Evolutionary conservation across 2,329 filamentous ascomycete genomes (phyloP).

Genomic region (Podosphaera fusca): DNA sequence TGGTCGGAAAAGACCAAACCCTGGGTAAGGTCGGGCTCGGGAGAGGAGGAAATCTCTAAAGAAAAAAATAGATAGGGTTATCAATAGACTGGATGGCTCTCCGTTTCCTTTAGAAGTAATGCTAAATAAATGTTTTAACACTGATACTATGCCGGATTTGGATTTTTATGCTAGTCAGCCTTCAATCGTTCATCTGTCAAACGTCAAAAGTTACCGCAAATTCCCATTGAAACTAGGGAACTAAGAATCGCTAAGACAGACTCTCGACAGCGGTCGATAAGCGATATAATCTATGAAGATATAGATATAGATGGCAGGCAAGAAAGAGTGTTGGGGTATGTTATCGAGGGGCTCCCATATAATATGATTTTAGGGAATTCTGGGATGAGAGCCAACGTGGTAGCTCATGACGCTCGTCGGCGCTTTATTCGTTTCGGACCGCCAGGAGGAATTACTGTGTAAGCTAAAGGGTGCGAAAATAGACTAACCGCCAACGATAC

Average conservation of each 20-base stretch:
- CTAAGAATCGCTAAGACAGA: too few relatives aligned
- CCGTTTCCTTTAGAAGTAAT: not conserved
- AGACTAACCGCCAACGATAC: not conserved
- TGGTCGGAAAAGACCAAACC: not conserved
- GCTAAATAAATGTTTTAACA: not conserved
- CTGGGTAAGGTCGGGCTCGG: not conserved
- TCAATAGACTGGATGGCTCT: too few relatives aligned
- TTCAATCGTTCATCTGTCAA: not conserved
- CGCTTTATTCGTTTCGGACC: too few relatives aligned
- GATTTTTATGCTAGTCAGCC: not conserved
- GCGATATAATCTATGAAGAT: not conserved
- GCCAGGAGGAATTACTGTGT: too few relatives aligned
- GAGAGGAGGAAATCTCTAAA: not conserved
- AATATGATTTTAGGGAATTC: not conserved
- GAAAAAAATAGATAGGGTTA: not conserved
- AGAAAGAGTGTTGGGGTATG: not conserved
- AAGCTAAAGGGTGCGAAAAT: too few relatives aligned
- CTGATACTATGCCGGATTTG: not conserved
- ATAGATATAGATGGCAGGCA: not conserved
- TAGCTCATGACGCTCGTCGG: not conserved
- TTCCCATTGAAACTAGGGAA: too few relatives aligned
- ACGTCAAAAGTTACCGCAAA: not conserved
- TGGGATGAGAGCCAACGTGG: not conserved
- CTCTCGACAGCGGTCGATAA: not conserved
- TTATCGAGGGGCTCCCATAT: not conserved